A percentile compares a stretch with the other conserved stretches of the same genome.
Evolutionary conservation across 1,284 basidiomycete species (phyloP).

Genomic region (Cryptococcus wingfieldii): DNA sequence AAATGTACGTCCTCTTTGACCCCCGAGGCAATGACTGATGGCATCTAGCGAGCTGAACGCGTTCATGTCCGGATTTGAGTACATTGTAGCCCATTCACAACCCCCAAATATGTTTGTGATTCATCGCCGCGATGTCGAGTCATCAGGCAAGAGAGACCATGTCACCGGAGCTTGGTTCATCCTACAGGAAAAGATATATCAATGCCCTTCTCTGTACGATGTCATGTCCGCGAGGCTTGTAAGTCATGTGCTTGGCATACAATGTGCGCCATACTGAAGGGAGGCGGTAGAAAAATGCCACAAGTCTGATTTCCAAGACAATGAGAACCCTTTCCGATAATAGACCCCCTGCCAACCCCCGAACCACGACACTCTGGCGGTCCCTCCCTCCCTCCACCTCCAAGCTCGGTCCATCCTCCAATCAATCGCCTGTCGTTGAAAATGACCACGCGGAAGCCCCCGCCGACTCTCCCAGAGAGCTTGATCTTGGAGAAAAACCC

Average conservation of each 20-base stretch:
- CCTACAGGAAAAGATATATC: constrained; percentile 41
- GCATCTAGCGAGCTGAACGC: constrained; percentile 28
- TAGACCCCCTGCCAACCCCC: constrained; percentile 40
- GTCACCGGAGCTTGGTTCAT: constrained; percentile 40
- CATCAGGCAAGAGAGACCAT: constrained; percentile 22
- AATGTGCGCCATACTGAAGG: background rate
- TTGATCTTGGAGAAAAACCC: no score
- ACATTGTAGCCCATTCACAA: constrained; percentile 38
- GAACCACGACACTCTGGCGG: constrained; percentile 35
- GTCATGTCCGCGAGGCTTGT: constrained; percentile 33
- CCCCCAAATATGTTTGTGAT: constrained; percentile 42
- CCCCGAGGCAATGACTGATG: no score
- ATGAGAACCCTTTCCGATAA: constrained; percentile 28
- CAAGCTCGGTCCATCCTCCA: background rate
- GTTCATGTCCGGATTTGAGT: constrained; percentile 42
- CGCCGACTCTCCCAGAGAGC: no score
- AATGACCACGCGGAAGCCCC: background rate
- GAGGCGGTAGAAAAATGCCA: constrained; percentile 25
- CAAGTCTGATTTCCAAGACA: constrained; percentile 32
- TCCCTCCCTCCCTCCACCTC: constrained; percentile 19
- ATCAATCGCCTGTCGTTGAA: background rate
- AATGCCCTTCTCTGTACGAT: constrained; percentile 37
- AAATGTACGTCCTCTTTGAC: constrained; percentile 25
- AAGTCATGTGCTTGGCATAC: constrained; percentile 5
- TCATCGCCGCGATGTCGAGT: constrained; percentile 32